phyloP scores from a whole-genome alignment of 1,284 basidiomycete species.

The Marasmius sp. region DNA sequence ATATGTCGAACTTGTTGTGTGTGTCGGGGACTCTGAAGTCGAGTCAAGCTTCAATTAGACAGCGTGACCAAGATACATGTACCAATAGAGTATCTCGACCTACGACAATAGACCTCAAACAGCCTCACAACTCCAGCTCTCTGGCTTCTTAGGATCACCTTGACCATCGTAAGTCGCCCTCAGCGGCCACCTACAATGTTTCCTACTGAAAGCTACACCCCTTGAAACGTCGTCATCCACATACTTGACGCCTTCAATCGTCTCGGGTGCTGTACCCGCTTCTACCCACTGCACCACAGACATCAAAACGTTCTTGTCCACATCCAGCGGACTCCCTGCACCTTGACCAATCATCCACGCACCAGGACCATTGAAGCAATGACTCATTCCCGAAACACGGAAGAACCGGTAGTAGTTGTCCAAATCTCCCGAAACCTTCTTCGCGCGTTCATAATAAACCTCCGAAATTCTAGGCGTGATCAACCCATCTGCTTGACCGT shows the following conservation, averaged over 20 bases:
- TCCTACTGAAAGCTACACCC: conserved; percentile 8
- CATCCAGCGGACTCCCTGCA: not conserved
- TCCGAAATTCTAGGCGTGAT: conserved; percentile 18
- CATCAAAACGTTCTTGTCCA: conserved; percentile 12
- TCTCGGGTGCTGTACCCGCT: conserved; percentile 15
- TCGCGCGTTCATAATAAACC: conserved; percentile 15
- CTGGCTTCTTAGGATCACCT: conserved; percentile 5
- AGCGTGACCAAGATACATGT: too few species aligned
- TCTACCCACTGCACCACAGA: conserved; percentile 19
- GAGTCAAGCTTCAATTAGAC: too few species aligned
- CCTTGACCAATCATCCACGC: conserved; percentile 14
- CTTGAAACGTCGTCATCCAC: conserved; percentile 9
- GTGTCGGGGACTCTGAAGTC: too few species aligned
- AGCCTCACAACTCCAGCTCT: conserved; percentile 8
- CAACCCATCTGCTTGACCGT: conserved; percentile 18
- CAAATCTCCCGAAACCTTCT: not conserved
- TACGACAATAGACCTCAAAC: too few species aligned
- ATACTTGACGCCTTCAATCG: conserved; percentile 13
- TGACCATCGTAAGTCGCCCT: conserved; percentile 14
- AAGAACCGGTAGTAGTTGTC: conserved; percentile 18
- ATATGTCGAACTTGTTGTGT: too few species aligned
- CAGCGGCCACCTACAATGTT: conserved; percentile 17
- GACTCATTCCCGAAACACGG: conserved; percentile 16
- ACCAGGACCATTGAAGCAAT: conserved; percentile 16
- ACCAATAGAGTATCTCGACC: too few species aligned